Evolutionary conservation across 1,284 basidiomycete genomes (phyloP).

Genomic region (Irpex sp.): DNA sequence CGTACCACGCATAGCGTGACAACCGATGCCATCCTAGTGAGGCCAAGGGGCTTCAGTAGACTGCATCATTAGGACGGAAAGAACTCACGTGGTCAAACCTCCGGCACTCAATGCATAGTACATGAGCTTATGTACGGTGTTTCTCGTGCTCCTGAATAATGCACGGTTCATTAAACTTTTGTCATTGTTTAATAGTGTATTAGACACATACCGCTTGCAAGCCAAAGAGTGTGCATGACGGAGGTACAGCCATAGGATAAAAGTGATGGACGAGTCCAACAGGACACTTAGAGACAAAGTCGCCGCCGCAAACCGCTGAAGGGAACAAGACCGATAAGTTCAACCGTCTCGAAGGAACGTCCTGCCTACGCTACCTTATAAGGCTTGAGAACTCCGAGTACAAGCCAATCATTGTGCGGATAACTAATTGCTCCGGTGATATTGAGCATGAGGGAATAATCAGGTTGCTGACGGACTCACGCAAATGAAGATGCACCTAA

Average conservation of each 20-base stretch:
- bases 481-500: too few species aligned
- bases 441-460: too few species aligned
- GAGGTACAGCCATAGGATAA: background rate
- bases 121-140: background rate
- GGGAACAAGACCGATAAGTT: background rate
- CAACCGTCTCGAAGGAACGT: background rate
- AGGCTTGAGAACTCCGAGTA: background rate
- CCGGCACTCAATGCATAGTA: background rate
- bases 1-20: background rate
- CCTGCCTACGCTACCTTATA: background rate
- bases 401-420: too few species aligned
- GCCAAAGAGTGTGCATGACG: background rate
- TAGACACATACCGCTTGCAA: background rate
- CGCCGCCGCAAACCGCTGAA: background rate
- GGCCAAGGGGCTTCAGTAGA: background rate
- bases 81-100: background rate
- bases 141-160: background rate
- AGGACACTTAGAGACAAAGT: background rate
- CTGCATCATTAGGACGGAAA: background rate
- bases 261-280: background rate
- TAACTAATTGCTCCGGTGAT: too few species aligned
- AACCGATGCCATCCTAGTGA: background rate
- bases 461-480: too few species aligned
- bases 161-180: background rate
- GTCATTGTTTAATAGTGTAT: background rate